Conservation (phyloP, 2,329 filamentous ascomycete genomes). For the Plenodomus lindquistii region DNA sequence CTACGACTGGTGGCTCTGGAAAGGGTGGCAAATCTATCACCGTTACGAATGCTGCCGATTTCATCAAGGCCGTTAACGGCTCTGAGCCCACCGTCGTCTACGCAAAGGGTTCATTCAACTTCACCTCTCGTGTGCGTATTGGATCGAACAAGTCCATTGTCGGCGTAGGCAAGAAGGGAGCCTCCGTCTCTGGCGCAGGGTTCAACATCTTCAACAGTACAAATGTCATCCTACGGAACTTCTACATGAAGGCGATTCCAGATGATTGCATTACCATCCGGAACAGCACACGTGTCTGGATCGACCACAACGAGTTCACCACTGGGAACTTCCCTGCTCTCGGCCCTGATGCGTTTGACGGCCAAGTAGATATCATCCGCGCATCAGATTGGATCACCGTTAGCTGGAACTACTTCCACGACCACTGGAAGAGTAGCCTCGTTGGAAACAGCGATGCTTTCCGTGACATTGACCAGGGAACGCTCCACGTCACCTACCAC, state of each 20-base stretch:
- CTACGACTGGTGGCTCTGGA: slow-evolving; percentile 39
- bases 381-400: slow-evolving; percentile 66
- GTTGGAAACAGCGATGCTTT: slow-evolving; percentile 64
- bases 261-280: slow-evolving; percentile 66
- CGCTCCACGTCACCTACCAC: slow-evolving; percentile 67
- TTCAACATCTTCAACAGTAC: slow-evolving; percentile 56
- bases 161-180: slow-evolving; percentile 48
- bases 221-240: slow-evolving; percentile 68
- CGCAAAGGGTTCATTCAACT: slow-evolving; percentile 49
- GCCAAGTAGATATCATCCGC: slow-evolving; percentile 66
- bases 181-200: slow-evolving; percentile 51
- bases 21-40: slow-evolving; percentile 31
- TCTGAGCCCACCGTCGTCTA: slow-evolving; percentile 46
- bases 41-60: slow-evolving; percentile 30
- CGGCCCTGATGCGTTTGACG: slow-evolving; percentile 69
- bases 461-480: slow-evolving; percentile 60
- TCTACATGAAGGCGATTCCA: slow-evolving; percentile 62
- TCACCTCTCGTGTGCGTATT: slow-evolving; percentile 49
- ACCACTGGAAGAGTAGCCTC: slow-evolving; percentile 66
- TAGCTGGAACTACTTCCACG: slow-evolving; percentile 56
- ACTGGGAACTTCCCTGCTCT: slow-evolving; percentile 58
- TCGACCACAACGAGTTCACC: slow-evolving; percentile 69
- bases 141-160: slow-evolving; percentile 50
- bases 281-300: slow-evolving; percentile 60
- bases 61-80: slow-evolving; percentile 32